phyloP scores from a whole-genome alignment of 768 basidiomycete species.

The Tricholoma matsutake region DNA sequence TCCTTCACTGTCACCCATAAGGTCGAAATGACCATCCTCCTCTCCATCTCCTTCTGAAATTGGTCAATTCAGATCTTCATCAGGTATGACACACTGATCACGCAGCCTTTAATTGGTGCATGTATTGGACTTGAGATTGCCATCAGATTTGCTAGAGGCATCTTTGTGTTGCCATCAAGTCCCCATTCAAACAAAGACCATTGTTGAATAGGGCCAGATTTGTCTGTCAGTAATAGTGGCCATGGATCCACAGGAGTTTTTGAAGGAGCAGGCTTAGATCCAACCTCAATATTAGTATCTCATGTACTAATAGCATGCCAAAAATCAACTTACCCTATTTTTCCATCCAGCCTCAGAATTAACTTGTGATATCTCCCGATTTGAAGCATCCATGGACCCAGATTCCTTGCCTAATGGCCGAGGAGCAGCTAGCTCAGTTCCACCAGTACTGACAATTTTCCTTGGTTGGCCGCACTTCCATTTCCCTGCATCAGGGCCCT shows the following conservation, averaged over 20 bases:
- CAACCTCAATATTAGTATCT: background rate
- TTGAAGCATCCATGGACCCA: background rate
- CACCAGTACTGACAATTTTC: background rate
- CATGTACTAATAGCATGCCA: background rate
- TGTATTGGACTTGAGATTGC: background rate
- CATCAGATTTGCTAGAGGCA: background rate
- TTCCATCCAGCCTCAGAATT: background rate
- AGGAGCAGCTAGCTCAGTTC: background rate
- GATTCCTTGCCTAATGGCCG: background rate
- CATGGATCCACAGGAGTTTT: background rate
- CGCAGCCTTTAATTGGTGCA: background rate
- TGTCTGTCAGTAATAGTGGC: background rate
- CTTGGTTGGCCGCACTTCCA: background rate
- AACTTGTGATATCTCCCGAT: background rate
- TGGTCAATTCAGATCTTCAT: background rate
- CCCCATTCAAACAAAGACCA: background rate
- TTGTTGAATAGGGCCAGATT: background rate
- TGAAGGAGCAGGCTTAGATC: background rate
- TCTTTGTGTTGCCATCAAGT: background rate
- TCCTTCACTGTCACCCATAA: conserved; percentile 29
- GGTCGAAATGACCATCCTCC: background rate
- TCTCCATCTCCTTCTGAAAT: background rate
- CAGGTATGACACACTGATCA: background rate
- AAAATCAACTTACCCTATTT: background rate
- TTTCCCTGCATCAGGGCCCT: background rate